Base-by-base conservation (phyloP, 441 rosid genomes). In the Raphanus hybrid region DNA sequence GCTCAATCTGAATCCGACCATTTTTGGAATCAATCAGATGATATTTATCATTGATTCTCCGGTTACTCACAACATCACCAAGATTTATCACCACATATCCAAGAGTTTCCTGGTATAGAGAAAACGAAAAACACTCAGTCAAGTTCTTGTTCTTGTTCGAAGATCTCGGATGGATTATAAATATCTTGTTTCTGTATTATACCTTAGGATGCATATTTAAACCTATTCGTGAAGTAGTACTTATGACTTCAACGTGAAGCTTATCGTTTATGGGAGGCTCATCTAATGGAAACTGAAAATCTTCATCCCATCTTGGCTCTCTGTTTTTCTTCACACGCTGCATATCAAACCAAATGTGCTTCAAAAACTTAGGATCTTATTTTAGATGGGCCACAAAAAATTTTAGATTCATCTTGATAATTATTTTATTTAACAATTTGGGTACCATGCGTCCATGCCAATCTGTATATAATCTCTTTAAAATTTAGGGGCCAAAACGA, bases 251-350 rank as follows among this genome's bases (percentile, higher is more conserved):
- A 50, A 89, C 84, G 52, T 87, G 91, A 74, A 90, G 77, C 74
- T 76, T 87, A 16, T 89, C 92, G 27, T 89, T 82, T 27, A 77
- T 78, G 11, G 95, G 93, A 12, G 93, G 91, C 64, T 88, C 90
- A 35, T 87, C 93, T 64, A 89, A 77, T 69, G 67, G 85, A 52
- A 87, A 90, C 72, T 87, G 84, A 71, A 87, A 89, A 64, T 89
- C 91, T 73, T 89, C 93, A 20, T 89, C 91, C 92, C 91, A 89
- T 79, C 88, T 85, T 7, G 95, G 95, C 26, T 86, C 92, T 80
- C 95, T 78, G 79, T 78, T 86, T 82, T 87, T 90, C 88, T 84
- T 86, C 67, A 89, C 48, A 43, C 86, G 84, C 95, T 90, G 82
- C 67, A 71, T 64, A 32, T 10, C 66, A 73, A 69, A 62, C 5